Percentiles rank a stretch among this genome's conserved stretches.
These are phyloP conservation scores for Xylaria sp. DNA, from an alignment of 2,329 filamentous ascomycete genomes.

Conservation along the genomic window DNA sequence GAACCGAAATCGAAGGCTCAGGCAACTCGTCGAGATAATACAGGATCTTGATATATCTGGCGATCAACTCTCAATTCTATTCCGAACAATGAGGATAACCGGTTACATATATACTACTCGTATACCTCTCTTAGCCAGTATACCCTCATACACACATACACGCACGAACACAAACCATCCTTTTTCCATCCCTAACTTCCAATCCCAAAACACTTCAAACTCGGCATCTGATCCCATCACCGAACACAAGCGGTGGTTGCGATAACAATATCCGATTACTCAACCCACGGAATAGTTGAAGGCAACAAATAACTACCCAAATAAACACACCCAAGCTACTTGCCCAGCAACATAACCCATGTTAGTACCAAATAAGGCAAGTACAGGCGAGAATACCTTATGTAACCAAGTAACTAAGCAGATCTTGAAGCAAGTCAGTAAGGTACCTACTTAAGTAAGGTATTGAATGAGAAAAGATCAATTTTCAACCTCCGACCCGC, in stretches of 20 bases:
- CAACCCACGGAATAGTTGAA: not conserved
- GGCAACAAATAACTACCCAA: not conserved
- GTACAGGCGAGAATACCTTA: not conserved
- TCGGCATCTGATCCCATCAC: not conserved
- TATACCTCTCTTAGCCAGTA: not conserved
- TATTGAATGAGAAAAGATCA: too few relatives aligned
- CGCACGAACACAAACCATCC: not conserved
- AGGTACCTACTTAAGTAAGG: too few relatives aligned
- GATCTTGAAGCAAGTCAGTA: not conserved
- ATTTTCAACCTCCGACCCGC: conserved; percentile 10
- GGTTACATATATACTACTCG: not conserved
- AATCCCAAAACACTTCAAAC: not conserved
- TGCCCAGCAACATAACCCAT: not conserved
- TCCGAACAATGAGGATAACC: not conserved
- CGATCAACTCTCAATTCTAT: not conserved
- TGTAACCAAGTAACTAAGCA: not conserved
- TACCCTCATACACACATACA: not conserved
- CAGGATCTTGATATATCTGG: not conserved
- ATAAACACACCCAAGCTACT: not conserved
- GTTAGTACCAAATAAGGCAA: not conserved
- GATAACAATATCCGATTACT: not conserved
- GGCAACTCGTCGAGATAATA: not conserved
- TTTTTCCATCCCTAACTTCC: not conserved
- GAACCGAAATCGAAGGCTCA: not conserved
- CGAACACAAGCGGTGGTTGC: conserved; percentile 1